Evolutionary conservation across 2,329 filamentous ascomycete species (phyloP).

Genomic region (Zymoseptoria brevis): DNA sequence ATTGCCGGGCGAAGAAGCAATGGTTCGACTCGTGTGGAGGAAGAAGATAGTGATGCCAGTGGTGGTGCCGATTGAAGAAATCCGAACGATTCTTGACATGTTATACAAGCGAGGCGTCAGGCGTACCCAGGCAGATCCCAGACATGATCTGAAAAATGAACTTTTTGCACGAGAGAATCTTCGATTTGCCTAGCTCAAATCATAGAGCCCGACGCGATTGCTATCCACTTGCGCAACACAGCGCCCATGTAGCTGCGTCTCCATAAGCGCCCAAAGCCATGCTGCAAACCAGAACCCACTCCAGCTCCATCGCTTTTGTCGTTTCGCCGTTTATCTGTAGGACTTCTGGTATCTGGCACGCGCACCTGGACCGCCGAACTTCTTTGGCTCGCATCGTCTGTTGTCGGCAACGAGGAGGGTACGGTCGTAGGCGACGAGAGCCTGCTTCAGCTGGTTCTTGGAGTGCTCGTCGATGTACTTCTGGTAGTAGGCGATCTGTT

Average conservation of each 20-base stretch:
- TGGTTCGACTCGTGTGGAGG: conserved; percentile 11
- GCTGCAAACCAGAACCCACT: conserved; percentile 11
- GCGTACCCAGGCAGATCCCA: conserved; percentile 1
- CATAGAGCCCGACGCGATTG: conserved; percentile 7
- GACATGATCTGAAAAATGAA: conserved; percentile 7
- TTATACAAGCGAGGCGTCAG: conserved; percentile 13
- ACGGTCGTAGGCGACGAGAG: conserved; percentile 89
- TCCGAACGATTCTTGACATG: background rate
- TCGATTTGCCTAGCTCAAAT: conserved; percentile 11
- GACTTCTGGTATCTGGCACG: conserved; percentile 98
- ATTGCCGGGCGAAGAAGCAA: conserved; percentile 9
- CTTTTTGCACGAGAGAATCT: conserved; percentile 5
- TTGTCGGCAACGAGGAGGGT: conserved; percentile 98
- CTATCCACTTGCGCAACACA: conserved; percentile 2
- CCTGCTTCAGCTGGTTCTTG: conserved; percentile 99
- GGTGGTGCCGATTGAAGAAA: conserved; percentile 4
- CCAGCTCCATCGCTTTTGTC: conserved; percentile 5
- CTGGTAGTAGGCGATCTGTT: conserved; percentile 88
- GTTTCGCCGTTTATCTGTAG: conserved; percentile 68
- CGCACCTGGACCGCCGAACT: conserved; percentile 89
- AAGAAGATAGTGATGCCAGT: conserved; percentile 10
- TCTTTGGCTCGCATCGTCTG: conserved; percentile 99
- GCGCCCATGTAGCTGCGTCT: conserved; percentile 6
- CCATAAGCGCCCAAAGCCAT: conserved; percentile 13
- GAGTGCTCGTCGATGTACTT: conserved; percentile 99